Evolutionary conservation across 106 monocot species (phyloP).

Genomic region (Dioscorea dumetorum): DNA sequence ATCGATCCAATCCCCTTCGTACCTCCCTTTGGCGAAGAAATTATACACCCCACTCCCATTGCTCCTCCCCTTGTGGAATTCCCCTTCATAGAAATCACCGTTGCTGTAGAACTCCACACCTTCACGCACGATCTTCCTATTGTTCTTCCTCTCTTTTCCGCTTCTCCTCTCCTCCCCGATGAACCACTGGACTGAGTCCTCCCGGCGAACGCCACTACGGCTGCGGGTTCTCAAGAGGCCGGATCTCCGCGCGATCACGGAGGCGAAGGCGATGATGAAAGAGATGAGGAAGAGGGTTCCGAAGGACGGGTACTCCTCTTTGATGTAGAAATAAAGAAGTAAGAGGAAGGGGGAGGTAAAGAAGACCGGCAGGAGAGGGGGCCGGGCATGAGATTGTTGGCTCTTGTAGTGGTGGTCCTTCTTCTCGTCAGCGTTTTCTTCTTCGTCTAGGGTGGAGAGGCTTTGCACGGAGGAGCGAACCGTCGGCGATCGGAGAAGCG

Average conservation of each 20-base stretch:
- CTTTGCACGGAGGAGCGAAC: slow-evolving; percentile 45
- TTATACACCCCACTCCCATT: slow-evolving; percentile 40
- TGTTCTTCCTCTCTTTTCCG: neutral
- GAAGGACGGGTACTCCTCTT: slow-evolving; percentile 4
- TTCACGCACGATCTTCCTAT: slow-evolving; percentile 8
- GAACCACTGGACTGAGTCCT: slow-evolving; percentile 18
- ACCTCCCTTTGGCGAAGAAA: slow-evolving; percentile 29
- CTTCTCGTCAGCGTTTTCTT: slow-evolving; percentile 1
- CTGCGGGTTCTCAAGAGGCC: neutral
- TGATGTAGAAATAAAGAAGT: slow-evolving; percentile 1
- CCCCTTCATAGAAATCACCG: slow-evolving; percentile 45
- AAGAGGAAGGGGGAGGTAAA: slow-evolving; percentile 14
- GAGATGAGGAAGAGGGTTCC: neutral
- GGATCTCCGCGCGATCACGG: neutral
- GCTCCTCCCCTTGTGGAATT: slow-evolving; percentile 32
- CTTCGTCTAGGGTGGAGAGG: slow-evolving; percentile 20
- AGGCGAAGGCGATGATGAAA: neutral
- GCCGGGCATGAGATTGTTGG: neutral
- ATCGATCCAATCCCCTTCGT: slow-evolving; percentile 46
- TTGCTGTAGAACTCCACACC: slow-evolving; percentile 32
- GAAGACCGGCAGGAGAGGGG: neutral
- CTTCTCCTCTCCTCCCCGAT: slow-evolving; percentile 15
- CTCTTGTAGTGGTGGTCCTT: too few species aligned
- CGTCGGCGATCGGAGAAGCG: slow-evolving; percentile 56
- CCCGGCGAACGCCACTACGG: neutral